Conservation (phyloP, 108 stramenopile species). For the Nitzschia sp. region DNA sequence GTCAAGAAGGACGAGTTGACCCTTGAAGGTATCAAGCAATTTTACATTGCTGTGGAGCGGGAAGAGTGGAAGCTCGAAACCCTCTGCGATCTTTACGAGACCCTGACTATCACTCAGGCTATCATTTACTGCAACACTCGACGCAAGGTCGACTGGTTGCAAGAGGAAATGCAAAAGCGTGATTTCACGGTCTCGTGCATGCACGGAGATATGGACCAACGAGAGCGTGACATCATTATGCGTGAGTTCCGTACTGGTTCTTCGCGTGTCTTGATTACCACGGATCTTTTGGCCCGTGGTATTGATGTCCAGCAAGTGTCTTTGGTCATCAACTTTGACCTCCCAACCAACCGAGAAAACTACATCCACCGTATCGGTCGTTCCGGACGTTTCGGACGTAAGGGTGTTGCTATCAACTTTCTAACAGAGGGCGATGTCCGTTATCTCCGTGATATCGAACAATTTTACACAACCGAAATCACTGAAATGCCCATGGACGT, state of each 20-base stretch:
- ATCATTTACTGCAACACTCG: slow-evolving; percentile 99
- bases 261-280: slow-evolving; percentile 99
- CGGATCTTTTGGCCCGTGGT: slow-evolving; percentile 95
- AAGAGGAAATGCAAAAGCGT: slow-evolving; percentile 94
- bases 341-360: slow-evolving; percentile 99
- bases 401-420: slow-evolving; percentile 99
- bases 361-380: slow-evolving; percentile 99
- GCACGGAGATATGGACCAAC: slow-evolving; percentile 99
- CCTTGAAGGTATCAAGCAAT: slow-evolving; percentile 99
- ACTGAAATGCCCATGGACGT: slow-evolving; percentile 98
- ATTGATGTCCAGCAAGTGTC: slow-evolving; percentile 99
- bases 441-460: slow-evolving; percentile 99
- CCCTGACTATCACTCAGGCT: slow-evolving; percentile 99
- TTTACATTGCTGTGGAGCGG: slow-evolving; percentile 97
- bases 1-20: slow-evolving; percentile 99
- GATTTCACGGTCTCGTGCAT: slow-evolving; percentile 99
- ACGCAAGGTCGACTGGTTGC: slow-evolving; percentile 99
- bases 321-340: slow-evolving; percentile 99
- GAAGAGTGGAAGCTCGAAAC: slow-evolving; percentile 99
- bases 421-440: slow-evolving; percentile 95
- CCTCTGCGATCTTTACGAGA: slow-evolving; percentile 99
- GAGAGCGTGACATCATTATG: slow-evolving; percentile 99
- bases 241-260: slow-evolving; percentile 99
- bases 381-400: slow-evolving; percentile 99
- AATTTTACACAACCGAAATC: slow-evolving; percentile 99